Evolutionary conservation across 331 rosid species (phyloP), one percentile per base, ranked within the genome.

Genomic region (Rhamnella rubrinervis): DNA sequence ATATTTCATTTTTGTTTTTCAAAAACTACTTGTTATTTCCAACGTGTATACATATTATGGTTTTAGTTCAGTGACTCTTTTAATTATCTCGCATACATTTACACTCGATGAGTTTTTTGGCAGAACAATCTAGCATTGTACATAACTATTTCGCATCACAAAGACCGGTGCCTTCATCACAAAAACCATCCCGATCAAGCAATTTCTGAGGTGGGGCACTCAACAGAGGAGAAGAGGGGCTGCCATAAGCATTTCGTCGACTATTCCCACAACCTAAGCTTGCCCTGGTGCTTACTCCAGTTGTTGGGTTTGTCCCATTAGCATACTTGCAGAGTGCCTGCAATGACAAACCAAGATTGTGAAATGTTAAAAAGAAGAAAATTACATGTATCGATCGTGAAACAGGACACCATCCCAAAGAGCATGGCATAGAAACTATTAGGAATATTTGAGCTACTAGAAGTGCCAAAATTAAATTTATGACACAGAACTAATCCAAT

Each of bases 311-410:
- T 14, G 95, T 91, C 49, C 97, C 97, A 67, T 78, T 89, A 14
- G 98, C 96, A 69, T 93, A 93, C 84, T 93, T 93, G 90, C 98
- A 93, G 49, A 91, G 82, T 67, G 98, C 96, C 98, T 93, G 21
- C 31, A 59, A n/a, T 17, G 49, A 4, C 10, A 25, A 47, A 59
- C 40, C 59, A 38, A 16, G 6, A n/a, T 21, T 18, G 25, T 53
- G 25, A 20, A 18, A 53, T 31, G 35, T 31, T 31, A 31, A 3
- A 31, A 31, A 31, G 35, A 2, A 31, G 35, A 31, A 31, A 31
- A 31, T 4, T 31, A 31, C 35, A 31, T 31, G 35, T 31, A 31
- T 31, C 3, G 5, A 31, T 31, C 4, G 35, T 4, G 5, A 31
- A 31, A 31, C 5, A 31, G 35, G 35, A 31, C 35, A 31, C 5